These are phyloP conservation scores for Solanum bulbocastanum DNA, from an alignment of 257 asterid species.

Conservation along the genomic window DNA sequence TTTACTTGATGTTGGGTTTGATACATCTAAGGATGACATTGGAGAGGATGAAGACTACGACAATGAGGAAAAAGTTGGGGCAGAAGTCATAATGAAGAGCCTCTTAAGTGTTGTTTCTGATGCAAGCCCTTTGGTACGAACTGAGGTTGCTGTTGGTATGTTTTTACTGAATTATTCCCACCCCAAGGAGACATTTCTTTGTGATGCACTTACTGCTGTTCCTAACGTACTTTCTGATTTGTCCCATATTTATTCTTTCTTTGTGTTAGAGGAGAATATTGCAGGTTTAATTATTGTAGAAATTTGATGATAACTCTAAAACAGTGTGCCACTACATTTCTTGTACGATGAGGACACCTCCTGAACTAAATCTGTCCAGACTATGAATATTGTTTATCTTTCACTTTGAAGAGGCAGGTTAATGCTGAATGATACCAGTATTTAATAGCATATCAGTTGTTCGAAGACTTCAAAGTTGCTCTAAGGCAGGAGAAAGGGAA, in stretches of 20 bases:
- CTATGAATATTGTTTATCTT: background rate
- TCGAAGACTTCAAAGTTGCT: background rate
- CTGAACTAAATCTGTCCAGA: background rate
- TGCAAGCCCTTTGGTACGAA: conserved; percentile 93
- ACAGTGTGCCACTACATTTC: background rate
- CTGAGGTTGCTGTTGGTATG: conserved; percentile 97
- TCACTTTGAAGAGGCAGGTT: background rate
- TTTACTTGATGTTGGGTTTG: conserved; percentile 71
- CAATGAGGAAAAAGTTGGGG: conserved; percentile 76
- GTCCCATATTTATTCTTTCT: background rate
- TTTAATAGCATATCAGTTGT: background rate
- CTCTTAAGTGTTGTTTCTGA: conserved; percentile 71
- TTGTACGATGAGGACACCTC: background rate
- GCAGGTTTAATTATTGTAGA: background rate
- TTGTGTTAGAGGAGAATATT: background rate
- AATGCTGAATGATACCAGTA: background rate
- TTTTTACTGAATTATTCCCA: background rate
- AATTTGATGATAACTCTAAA: background rate
- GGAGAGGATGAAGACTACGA: conserved; percentile 63
- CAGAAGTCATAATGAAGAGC: conserved; percentile 63
- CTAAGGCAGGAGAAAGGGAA: background rate
- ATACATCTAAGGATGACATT: conserved; percentile 57
- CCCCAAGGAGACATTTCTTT: background rate
- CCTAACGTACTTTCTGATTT: background rate
- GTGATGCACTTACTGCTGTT: background rate